Conservation (phyloP, 1,139 yeast species). For the Ogataea hybrid region DNA sequence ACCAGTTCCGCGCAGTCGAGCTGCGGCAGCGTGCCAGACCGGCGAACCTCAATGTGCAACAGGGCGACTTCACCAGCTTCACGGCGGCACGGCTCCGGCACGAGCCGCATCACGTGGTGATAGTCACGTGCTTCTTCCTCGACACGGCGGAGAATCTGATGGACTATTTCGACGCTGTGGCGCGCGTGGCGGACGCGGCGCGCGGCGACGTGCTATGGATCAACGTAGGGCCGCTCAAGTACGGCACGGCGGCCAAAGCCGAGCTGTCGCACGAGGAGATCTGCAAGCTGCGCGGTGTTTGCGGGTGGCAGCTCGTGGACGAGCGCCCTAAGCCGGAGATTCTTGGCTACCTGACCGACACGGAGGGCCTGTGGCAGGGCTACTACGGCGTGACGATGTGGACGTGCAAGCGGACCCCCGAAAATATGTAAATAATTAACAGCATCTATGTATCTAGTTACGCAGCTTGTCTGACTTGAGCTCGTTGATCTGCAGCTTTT, state of each 20-base stretch:
- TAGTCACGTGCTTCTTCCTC: too few relatives aligned
- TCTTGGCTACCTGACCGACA: constrained; percentile 62
- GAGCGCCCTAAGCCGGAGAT: constrained; percentile 32
- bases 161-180: constrained; percentile 65
- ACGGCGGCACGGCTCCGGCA: too few relatives aligned
- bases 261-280: constrained; percentile 72
- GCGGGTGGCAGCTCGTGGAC: constrained; percentile 66
- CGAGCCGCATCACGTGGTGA: too few relatives aligned
- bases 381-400: constrained; percentile 64
- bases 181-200: constrained; percentile 37
- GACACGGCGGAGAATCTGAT: constrained; percentile 79
- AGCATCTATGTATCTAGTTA: neutral
- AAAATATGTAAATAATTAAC: neutral
- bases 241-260: constrained; percentile 81
- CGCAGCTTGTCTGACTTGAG: constrained; percentile 9
- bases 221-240: constrained; percentile 82
- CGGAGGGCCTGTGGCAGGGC: constrained; percentile 70
- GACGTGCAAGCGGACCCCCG: constrained; percentile 28
- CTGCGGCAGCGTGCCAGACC: too few relatives aligned
- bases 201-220: constrained; percentile 57
- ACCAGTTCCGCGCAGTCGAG: too few relatives aligned
- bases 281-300: constrained; percentile 41
- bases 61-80: too few relatives aligned
- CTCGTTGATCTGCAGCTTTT: constrained; percentile 79
- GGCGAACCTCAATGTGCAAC: too few relatives aligned